Evolutionary conservation across 352 stramenopile species (phyloP).

Genomic region (Globisporangium nunn): DNA sequence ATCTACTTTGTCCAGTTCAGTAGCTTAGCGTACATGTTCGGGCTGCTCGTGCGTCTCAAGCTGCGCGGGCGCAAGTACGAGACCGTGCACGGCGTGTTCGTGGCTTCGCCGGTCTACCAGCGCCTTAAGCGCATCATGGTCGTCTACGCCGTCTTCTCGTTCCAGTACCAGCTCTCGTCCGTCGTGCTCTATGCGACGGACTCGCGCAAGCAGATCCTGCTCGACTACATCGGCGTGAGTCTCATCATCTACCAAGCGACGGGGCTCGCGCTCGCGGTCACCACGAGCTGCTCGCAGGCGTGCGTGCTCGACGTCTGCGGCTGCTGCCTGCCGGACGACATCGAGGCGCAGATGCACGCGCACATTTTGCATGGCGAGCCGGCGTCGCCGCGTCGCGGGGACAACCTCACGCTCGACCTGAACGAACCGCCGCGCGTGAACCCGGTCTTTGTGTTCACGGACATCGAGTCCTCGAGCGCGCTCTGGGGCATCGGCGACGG

Average conservation of each 20-base stretch:
- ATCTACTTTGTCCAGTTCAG: constrained; percentile 45
- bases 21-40: constrained; percentile 36
- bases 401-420: constrained; percentile 5
- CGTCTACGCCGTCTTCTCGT: constrained; percentile 43
- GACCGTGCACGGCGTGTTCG: constrained; percentile 38
- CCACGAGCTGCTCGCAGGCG: constrained; percentile 36
- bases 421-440: constrained; percentile 23
- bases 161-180: constrained; percentile 45
- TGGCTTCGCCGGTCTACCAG: constrained; percentile 47
- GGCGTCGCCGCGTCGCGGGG: constrained; percentile 5
- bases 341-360: constrained; percentile 23
- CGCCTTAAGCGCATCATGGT: constrained; percentile 54
- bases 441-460: constrained; percentile 74
- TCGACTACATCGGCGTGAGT: constrained; percentile 33
- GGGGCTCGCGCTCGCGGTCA: constrained; percentile 25
- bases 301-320: constrained; percentile 36
- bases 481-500: constrained; percentile 48
- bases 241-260: constrained; percentile 34
- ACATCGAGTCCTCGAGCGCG: constrained; percentile 73
- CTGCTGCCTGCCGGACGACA: constrained; percentile 36
- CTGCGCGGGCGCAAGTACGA: constrained; percentile 43
- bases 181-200: constrained; percentile 29
- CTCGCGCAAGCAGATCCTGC: background rate
- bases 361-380: constrained; percentile 5
- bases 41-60: constrained; percentile 30